These are phyloP conservation scores for Solanum appendiculatum DNA, from an alignment of 257 asterid genomes.

Conservation along the genomic window DNA sequence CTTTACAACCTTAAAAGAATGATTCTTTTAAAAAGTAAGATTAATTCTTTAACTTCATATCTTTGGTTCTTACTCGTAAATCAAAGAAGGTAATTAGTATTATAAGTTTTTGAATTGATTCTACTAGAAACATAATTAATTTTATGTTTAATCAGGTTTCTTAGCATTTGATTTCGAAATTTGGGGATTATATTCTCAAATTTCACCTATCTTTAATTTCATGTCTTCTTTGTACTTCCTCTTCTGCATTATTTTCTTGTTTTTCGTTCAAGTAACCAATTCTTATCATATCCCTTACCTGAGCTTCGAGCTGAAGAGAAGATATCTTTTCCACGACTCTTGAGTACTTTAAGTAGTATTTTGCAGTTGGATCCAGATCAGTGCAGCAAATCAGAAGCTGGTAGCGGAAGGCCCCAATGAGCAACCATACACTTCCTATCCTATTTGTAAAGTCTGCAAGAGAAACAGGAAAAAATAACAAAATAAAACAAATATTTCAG, in stretches of 20 bases:
- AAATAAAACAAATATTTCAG: not conserved
- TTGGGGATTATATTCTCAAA: not conserved
- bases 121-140: not conserved
- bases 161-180: not conserved
- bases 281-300: constrained; percentile 29
- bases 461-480: not conserved
- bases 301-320: constrained; percentile 65
- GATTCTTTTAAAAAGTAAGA: not conserved
- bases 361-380: constrained; percentile 74
- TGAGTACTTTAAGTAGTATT: constrained; percentile 56
- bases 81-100: not conserved
- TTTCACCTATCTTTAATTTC: not conserved
- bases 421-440: constrained; percentile 51
- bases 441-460: constrained; percentile 24
- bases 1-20: not conserved
- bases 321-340: constrained; percentile 53
- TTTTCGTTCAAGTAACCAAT: not conserved
- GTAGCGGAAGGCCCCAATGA: constrained; percentile 68
- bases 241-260: not conserved
- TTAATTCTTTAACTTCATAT: not conserved
- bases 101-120: not conserved
- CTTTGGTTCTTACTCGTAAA: not conserved
- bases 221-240: not conserved
- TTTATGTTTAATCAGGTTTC: not conserved
- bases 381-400: constrained; percentile 56